phyloP scores from a whole-genome alignment of 441 rosid genomes.

The Eutrema salsugineum region DNA sequence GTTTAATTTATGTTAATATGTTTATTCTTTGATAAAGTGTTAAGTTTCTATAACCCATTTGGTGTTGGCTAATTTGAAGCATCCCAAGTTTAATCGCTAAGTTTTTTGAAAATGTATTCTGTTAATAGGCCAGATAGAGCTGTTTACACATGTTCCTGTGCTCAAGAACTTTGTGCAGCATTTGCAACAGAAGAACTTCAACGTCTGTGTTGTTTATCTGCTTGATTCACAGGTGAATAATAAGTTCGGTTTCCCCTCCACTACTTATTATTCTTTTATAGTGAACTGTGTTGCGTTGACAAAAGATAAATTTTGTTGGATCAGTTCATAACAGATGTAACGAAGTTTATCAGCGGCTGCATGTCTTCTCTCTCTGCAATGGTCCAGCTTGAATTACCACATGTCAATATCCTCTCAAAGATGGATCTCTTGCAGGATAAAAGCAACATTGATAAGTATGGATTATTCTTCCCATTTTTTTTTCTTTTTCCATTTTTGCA shows the following conservation, averaged over 20 bases:
- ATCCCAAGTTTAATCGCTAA: background rate
- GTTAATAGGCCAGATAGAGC: constrained; percentile 80
- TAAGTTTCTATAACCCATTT: background rate
- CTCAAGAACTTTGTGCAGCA: constrained; percentile 87
- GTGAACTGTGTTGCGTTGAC: background rate
- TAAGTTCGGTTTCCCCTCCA: background rate
- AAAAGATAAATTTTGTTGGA: constrained; percentile 1
- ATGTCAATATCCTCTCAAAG: constrained; percentile 81
- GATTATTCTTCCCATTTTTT: background rate
- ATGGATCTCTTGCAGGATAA: constrained; percentile 86
- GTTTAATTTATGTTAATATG: background rate
- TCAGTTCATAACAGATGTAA: constrained; percentile 87
- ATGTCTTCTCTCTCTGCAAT: constrained; percentile 97
- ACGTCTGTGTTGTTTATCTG: constrained; percentile 73
- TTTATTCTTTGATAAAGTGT: background rate
- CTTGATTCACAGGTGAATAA: constrained; percentile 90
- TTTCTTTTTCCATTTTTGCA: background rate
- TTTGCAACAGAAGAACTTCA: constrained; percentile 72
- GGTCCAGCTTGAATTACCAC: constrained; percentile 92
- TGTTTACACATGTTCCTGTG: constrained; percentile 89
- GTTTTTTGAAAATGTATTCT: background rate
- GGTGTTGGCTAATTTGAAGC: background rate
- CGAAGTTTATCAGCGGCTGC: constrained; percentile 94
- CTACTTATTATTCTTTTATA: background rate
- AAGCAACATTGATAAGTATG: constrained; percentile 64